phyloP scores from a whole-genome alignment of 805 yeast species.

The Hagleromyces aurorensis region DNA sequence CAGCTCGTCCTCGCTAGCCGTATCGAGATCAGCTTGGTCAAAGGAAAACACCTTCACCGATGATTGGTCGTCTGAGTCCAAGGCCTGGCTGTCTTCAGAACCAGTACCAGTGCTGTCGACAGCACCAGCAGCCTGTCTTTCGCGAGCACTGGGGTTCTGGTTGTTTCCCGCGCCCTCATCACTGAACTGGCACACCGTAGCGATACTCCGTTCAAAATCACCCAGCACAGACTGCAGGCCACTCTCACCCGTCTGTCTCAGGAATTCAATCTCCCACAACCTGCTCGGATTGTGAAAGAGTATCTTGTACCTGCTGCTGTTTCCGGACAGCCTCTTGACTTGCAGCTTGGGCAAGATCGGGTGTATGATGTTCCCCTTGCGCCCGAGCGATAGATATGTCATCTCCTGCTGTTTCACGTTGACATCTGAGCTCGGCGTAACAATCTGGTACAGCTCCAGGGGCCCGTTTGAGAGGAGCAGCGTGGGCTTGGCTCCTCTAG shows the following conservation, averaged over 20 bases:
- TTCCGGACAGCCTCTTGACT: conserved; percentile 41
- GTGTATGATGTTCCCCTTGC: conserved; percentile 41
- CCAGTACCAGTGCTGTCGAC: too few relatives aligned
- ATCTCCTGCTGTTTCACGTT: conserved; percentile 14
- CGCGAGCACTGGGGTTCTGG: too few relatives aligned
- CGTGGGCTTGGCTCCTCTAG: conserved; percentile 6
- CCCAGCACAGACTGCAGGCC: conserved; percentile 5
- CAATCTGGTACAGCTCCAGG: conserved; percentile 28
- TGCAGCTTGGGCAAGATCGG: conserved; percentile 63
- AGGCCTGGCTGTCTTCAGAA: too few relatives aligned
- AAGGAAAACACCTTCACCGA: too few relatives aligned
- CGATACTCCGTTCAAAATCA: conserved; percentile 29
- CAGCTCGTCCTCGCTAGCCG: too few relatives aligned
- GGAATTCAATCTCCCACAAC: conserved; percentile 52
- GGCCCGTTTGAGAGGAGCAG: conserved; percentile 22
- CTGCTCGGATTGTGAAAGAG: conserved; percentile 69
- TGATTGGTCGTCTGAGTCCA: too few relatives aligned
- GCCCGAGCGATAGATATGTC: conserved; percentile 29
- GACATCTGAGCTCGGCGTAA: conserved; percentile 14
- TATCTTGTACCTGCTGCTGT: conserved; percentile 40
- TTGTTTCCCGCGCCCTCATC: conserved; percentile 4
- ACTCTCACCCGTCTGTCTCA: conserved; percentile 12
- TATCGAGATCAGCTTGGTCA: too few relatives aligned
- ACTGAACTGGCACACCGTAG: conserved; percentile 14
- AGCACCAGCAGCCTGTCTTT: too few relatives aligned